phyloP scores from a whole-genome alignment of 345 rosid genomes.

The Eucalyptus polyanthemos region DNA sequence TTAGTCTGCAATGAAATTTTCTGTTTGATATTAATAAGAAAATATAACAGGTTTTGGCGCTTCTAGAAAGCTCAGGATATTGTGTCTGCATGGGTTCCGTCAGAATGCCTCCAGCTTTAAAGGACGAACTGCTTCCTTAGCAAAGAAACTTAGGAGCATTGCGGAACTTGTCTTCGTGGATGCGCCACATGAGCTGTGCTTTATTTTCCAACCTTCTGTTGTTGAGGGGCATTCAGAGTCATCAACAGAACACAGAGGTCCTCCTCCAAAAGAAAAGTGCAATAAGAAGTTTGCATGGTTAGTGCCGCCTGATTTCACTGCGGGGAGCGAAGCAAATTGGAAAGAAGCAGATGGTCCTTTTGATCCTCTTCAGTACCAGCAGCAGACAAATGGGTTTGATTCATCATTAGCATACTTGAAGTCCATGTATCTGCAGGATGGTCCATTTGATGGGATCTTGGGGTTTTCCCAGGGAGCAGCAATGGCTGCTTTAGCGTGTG shows the following conservation, averaged over 20 bases:
- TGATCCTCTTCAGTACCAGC: constrained; percentile 73
- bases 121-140: constrained; percentile 89
- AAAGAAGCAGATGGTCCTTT: constrained; percentile 42
- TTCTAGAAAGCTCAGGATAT: constrained; percentile 59
- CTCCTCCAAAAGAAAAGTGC: constrained; percentile 46
- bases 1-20: not conserved
- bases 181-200: constrained; percentile 81
- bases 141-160: constrained; percentile 78
- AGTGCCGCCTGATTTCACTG: constrained; percentile 36
- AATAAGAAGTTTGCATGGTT: constrained; percentile 83
- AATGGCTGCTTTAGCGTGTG: constrained; percentile 66
- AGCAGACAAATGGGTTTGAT: constrained; percentile 69
- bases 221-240: not conserved
- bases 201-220: constrained; percentile 40
- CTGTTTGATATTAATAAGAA: not conserved
- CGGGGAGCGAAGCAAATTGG: constrained; percentile 35
- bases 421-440: constrained; percentile 29
- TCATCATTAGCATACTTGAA: constrained; percentile 42
- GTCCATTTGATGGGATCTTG: constrained; percentile 92
- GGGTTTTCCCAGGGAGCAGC: constrained; percentile 98
- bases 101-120: constrained; percentile 88
- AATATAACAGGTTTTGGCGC: constrained; percentile 12
- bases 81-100: constrained; percentile 95
- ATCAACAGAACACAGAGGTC: constrained; percentile 11
- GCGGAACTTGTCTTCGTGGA: constrained; percentile 69